Base-by-base conservation (phyloP, 495 filamentous ascomycete genomes). In the Ascobolus immersus region DNA sequence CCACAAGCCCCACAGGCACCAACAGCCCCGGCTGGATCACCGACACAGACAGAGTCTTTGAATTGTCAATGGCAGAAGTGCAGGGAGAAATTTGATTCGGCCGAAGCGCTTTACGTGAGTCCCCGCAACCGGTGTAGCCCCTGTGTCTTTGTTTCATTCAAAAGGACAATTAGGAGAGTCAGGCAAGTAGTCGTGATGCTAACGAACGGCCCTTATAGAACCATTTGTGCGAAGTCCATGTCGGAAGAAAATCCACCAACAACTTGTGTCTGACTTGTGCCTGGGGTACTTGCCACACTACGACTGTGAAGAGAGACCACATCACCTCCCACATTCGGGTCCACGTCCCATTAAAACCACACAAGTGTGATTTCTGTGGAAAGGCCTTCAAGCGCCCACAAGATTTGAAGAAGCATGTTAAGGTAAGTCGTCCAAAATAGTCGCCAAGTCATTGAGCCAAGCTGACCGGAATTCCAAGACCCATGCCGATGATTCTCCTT, bases 331-430 rank as follows among this genome's bases (percentile, higher is more conserved):
- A 99, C 54, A 92, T 99, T 41, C 77, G 89, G 29, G 89, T 94
- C 23, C 89, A 99, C 51, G 86, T 99, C 4, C 89, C 89, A 8
- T 59, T 94, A 32, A 94, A 94, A 62, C 89, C 89, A 25, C 86
- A 99, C 58, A 91, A 91, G 53, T 99, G 89, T 49, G 81, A 91
- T 45, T 90, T 91, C 54, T 99, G 89, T 50, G 77, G 78, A 45
- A 99, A 99, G 62, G 78, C 81, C 5, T 99, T 99, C 65, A 99
- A 99, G 66, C 77, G 89, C 11, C 89, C 89, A 17, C 86, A 99
- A 55, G 89, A 99, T 59, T 51, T 99, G 39, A 94, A 94, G 67
- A 99, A 99, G 59, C 89, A 99, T 54, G 82, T 94, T 52, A 94
- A 94, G 60, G 57, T 62, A 51, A 30, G 55, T 36, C 14, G 32